Percentiles rank a stretch among this genome's conserved stretches.
These are phyloP conservation scores for Sisymbrium irio DNA, from an alignment of 345 rosid genomes.

Conservation along the genomic window DNA sequence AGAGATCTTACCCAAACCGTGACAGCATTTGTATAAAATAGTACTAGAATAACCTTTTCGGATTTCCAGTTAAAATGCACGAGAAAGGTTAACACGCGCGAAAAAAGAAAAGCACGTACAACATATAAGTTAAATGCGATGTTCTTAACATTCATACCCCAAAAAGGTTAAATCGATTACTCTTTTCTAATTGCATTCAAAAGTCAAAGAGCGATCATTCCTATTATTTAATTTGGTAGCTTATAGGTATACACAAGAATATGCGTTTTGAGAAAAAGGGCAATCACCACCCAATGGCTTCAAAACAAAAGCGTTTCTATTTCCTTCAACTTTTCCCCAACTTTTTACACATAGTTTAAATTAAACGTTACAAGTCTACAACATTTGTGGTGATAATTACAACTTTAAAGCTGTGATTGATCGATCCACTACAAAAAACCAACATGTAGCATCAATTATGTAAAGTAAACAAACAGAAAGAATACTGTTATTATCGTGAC, in stretches of 20 bases:
- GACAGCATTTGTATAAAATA: too few relatives aligned
- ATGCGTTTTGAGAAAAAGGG: not conserved
- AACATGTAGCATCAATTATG: not conserved
- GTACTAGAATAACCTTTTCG: not conserved
- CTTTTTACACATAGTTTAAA: not conserved
- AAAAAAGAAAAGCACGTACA: too few relatives aligned
- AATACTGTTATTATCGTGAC: not conserved
- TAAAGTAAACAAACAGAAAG: not conserved
- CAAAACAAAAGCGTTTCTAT: not conserved
- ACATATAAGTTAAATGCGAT: not conserved
- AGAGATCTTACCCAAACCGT: too few relatives aligned
- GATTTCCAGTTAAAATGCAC: too few relatives aligned
- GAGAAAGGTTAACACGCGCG: too few relatives aligned
- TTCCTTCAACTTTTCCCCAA: too few relatives aligned
- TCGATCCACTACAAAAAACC: not conserved
- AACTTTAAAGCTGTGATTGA: not conserved
- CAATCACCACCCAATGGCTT: not conserved
- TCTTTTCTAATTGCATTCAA: constrained; percentile 1
- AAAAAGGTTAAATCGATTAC: not conserved
- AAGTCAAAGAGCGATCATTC: not conserved
- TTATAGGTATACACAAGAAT: not conserved
- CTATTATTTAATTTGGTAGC: not conserved
- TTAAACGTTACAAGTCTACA: too few relatives aligned
- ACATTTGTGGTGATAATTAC: not conserved
- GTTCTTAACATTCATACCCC: too few relatives aligned